Percentiles rank a stretch among this genome's conserved stretches.
These are phyloP conservation scores for Microsporum ferrugineum DNA, from an alignment of 2,329 filamentous ascomycete genomes.

Conservation along the genomic window DNA sequence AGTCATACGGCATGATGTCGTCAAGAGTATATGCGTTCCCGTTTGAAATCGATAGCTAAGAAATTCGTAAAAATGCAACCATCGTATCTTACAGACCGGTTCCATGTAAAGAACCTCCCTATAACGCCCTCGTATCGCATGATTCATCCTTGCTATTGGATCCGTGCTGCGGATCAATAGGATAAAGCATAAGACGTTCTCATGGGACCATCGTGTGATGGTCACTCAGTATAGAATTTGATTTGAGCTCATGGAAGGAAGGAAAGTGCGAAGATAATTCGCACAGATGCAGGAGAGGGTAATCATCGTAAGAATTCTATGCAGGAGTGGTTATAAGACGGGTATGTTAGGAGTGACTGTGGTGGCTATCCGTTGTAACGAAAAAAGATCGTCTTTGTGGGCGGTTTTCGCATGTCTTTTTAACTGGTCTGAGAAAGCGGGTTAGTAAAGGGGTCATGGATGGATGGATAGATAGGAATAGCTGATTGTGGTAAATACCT, in stretches of 20 bases:
- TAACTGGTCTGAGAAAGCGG: conserved; percentile 26
- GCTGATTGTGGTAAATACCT: conserved; percentile 21
- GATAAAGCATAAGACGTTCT: background rate
- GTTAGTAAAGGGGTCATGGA: background rate
- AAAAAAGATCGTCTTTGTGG: conserved; percentile 21
- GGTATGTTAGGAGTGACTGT: conserved; percentile 16
- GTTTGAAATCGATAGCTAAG: background rate
- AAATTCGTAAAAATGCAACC: background rate
- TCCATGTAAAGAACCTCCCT: background rate
- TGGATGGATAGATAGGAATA: background rate
- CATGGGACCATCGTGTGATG: background rate
- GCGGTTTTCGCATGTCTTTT: conserved; percentile 32
- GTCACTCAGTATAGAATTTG: background rate
- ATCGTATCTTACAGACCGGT: background rate
- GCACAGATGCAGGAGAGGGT: background rate
- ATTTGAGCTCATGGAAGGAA: background rate
- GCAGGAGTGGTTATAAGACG: conserved; percentile 14
- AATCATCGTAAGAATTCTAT: background rate
- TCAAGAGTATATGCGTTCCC: background rate
- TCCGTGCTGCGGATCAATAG: background rate
- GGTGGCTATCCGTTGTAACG: conserved; percentile 15
- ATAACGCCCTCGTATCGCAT: background rate
- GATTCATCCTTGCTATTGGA: background rate
- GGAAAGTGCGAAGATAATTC: background rate
- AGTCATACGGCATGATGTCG: background rate